These are phyloP conservation scores for Neonectria sp. DNA, from an alignment of 2,329 filamentous ascomycete species.

Conservation along the genomic window DNA sequence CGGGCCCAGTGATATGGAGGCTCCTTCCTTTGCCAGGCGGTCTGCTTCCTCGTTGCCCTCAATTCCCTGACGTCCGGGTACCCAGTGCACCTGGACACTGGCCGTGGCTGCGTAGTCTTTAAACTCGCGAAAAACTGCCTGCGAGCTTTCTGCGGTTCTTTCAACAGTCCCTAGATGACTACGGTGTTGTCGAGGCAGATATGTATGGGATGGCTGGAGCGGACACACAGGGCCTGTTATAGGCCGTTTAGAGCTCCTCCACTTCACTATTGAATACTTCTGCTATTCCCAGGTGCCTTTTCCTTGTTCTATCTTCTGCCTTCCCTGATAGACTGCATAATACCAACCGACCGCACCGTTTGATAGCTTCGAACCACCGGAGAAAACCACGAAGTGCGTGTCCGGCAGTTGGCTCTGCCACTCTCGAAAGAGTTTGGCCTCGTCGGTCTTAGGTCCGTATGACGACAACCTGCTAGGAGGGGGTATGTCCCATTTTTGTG, in stretches of 20 bases:
- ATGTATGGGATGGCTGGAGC: not conserved
- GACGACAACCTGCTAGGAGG: too few species aligned
- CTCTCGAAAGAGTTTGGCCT: not conserved
- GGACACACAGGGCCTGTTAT: not conserved
- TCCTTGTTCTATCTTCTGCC: not conserved
- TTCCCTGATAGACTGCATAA: not conserved
- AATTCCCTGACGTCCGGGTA: constrained; percentile 6
- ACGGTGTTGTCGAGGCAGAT: constrained; percentile 15
- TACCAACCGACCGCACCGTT: not conserved
- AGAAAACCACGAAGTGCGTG: not conserved
- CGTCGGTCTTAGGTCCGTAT: not conserved
- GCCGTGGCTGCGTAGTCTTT: constrained; percentile 1
- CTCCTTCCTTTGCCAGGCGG: constrained; percentile 11
- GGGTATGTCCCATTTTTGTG: not conserved
- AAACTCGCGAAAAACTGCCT: constrained; percentile 17
- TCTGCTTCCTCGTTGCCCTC: constrained; percentile 14
- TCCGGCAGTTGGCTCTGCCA: not conserved
- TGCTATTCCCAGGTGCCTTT: constrained; percentile 2
- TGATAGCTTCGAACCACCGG: not conserved
- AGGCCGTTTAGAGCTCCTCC: constrained; percentile 1
- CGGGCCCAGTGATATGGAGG: not conserved
- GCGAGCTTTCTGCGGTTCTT: constrained; percentile 7
- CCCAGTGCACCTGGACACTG: constrained; percentile 13
- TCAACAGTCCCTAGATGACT: constrained; percentile 2
- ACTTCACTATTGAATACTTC: not conserved